Evolutionary conservation across 345 rosid genomes (phyloP).

Genomic region (Bruguiera parviflora): DNA sequence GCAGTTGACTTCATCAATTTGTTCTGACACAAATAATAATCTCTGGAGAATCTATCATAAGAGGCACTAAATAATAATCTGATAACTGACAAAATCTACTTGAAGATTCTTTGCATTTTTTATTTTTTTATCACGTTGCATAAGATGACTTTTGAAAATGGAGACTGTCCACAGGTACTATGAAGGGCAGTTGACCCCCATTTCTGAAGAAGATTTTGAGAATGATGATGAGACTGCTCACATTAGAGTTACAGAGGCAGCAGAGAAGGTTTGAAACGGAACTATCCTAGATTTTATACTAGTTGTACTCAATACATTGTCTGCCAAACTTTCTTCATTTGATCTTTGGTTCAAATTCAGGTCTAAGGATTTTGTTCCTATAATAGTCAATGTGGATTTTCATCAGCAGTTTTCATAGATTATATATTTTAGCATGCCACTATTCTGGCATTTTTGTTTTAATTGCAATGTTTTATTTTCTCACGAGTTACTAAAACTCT

Average conservation of each 20-base stretch:
- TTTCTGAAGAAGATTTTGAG: constrained; percentile 55
- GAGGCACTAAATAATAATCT: too few species aligned
- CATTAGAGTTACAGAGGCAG: constrained; percentile 71
- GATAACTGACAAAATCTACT: too few species aligned
- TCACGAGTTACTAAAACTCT: constrained; percentile 8
- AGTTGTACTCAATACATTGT: not conserved
- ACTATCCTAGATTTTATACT: not conserved
- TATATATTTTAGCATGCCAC: not conserved
- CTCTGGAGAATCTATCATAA: too few species aligned
- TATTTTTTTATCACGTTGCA: not conserved
- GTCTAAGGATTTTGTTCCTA: too few species aligned
- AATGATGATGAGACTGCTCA: constrained; percentile 40
- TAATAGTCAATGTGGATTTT: too few species aligned
- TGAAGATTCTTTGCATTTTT: not conserved
- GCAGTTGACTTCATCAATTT: not conserved
- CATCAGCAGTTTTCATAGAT: not conserved
- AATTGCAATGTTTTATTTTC: not conserved
- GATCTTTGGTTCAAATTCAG: not conserved
- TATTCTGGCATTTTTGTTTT: not conserved
- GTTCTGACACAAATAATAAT: not conserved
- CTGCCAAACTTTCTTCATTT: not conserved
- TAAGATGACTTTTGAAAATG: constrained; percentile 2
- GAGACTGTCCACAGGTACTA: constrained; percentile 55
- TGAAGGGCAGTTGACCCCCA: constrained; percentile 75
- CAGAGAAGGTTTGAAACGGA: constrained; percentile 66